phyloP scores from a whole-genome alignment of 148 eudicot species.

The Dianthus caryophyllus region DNA sequence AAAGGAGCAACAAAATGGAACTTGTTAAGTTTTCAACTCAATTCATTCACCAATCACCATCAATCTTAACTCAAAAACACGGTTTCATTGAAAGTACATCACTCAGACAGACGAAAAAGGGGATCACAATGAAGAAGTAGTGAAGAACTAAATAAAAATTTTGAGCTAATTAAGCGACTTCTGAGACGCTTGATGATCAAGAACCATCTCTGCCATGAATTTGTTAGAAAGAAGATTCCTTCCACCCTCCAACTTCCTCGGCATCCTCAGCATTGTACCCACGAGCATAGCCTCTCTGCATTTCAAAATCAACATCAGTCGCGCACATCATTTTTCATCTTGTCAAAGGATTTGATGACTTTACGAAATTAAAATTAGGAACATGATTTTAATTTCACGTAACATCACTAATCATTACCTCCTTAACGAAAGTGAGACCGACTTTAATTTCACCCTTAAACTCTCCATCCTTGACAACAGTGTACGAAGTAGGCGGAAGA shows the following conservation, averaged over 20 bases:
- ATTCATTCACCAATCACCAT: slow-evolving; percentile 2
- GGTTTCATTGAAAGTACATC: neutral
- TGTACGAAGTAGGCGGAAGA: slow-evolving; percentile 48
- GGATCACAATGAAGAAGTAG: too few species aligned
- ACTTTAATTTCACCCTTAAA: slow-evolving; percentile 63
- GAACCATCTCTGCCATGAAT: neutral
- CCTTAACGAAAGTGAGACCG: slow-evolving; percentile 51
- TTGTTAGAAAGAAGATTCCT: slow-evolving; percentile 34
- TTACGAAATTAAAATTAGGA: neutral
- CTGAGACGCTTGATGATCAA: slow-evolving; percentile 8
- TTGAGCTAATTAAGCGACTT: neutral
- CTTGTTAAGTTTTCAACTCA: neutral
- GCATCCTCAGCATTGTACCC: slow-evolving; percentile 34
- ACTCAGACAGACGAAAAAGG: neutral
- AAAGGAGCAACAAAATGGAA: too few species aligned
- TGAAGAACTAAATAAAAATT: neutral
- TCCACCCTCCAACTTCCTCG: slow-evolving; percentile 72
- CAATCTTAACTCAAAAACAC: neutral
- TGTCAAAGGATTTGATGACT: too few species aligned
- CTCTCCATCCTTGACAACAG: slow-evolving; percentile 56
- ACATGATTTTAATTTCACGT: neutral
- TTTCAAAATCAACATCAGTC: slow-evolving; percentile 2
- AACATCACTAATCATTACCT: slow-evolving; percentile 30
- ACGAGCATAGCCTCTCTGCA: slow-evolving; percentile 33
- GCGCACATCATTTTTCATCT: neutral